phyloP scores from a whole-genome alignment of 2,329 filamentous ascomycete genomes.

The Alternaria consortialis region DNA sequence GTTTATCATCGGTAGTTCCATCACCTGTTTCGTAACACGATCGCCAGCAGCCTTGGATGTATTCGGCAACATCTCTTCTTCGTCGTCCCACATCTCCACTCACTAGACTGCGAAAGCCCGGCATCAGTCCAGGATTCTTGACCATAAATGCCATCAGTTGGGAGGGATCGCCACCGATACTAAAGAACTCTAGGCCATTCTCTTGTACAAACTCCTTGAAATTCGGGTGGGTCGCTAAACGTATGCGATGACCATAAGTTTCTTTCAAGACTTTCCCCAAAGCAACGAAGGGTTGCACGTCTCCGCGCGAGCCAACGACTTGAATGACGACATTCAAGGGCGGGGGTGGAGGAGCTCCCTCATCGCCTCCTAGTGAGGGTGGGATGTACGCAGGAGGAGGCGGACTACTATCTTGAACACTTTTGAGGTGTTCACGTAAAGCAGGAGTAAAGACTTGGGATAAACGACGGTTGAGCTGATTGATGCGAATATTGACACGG shows the following conservation, averaged over 20 bases:
- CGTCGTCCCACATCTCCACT: conserved; percentile 45
- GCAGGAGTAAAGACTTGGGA: conserved; percentile 34
- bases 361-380: conserved; percentile 17
- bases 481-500: conserved; percentile 40
- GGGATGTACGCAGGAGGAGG: neutral
- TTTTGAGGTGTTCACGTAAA: conserved; percentile 19
- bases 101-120: conserved; percentile 30
- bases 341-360: conserved; percentile 11
- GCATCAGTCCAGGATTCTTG: conserved; percentile 55
- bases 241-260: conserved; percentile 40
- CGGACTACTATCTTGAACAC: conserved; percentile 20
- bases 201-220: conserved; percentile 27
- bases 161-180: conserved; percentile 44
- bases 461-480: conserved; percentile 31
- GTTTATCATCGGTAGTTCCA: conserved; percentile 15
- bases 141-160: conserved; percentile 62
- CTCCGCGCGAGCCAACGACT: conserved; percentile 62
- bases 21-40: conserved; percentile 49
- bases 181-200: conserved; percentile 47
- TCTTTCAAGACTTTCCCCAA: conserved; percentile 60
- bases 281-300: conserved; percentile 68
- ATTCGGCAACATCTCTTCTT: conserved; percentile 34
- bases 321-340: conserved; percentile 64
- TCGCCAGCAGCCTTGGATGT: conserved; percentile 40
- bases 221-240: conserved; percentile 36